Evolutionary conservation across 176 grass and related monocot species (phyloP).

Genomic region (Triticum urartu): DNA sequence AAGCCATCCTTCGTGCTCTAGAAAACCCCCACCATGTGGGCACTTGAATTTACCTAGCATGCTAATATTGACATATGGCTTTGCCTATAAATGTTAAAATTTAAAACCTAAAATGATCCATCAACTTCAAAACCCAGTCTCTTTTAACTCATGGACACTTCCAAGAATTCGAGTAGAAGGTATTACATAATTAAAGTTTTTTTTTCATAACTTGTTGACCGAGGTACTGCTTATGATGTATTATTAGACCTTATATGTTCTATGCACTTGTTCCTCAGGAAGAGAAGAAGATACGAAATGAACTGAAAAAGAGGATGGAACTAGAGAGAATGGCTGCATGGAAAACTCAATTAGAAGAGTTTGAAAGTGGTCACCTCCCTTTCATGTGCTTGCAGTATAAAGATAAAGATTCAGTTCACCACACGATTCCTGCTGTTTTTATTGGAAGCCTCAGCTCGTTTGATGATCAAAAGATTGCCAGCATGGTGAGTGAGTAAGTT

Average conservation of each 20-base stretch:
- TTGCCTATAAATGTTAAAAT: background rate
- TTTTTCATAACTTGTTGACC: constrained; percentile 12
- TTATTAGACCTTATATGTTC: constrained; percentile 1
- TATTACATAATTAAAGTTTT: background rate
- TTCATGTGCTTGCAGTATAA: constrained; percentile 97
- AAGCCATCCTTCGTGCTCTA: background rate
- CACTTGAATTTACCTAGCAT: background rate
- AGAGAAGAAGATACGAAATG: constrained; percentile 76
- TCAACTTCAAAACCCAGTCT: background rate
- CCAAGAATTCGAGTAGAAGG: constrained; percentile 3
- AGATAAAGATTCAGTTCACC: constrained; percentile 94
- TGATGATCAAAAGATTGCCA: constrained; percentile 57
- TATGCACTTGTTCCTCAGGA: constrained; percentile 41
- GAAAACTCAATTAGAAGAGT: constrained; percentile 75
- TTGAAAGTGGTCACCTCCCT: constrained; percentile 80
- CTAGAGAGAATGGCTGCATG: constrained; percentile 86
- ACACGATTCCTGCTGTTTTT: constrained; percentile 82
- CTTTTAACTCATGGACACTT: constrained; percentile 2
- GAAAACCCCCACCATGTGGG: background rate
- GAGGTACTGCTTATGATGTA: constrained; percentile 13
- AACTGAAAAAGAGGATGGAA: constrained; percentile 85
- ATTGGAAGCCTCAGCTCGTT: constrained; percentile 70
- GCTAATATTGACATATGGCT: constrained; percentile 1
- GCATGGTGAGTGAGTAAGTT: constrained; percentile 48
- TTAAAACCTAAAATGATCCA: background rate